phyloP scores from a whole-genome alignment of 2,329 filamentous ascomycete genomes.

The Hypoxylon sp. region DNA sequence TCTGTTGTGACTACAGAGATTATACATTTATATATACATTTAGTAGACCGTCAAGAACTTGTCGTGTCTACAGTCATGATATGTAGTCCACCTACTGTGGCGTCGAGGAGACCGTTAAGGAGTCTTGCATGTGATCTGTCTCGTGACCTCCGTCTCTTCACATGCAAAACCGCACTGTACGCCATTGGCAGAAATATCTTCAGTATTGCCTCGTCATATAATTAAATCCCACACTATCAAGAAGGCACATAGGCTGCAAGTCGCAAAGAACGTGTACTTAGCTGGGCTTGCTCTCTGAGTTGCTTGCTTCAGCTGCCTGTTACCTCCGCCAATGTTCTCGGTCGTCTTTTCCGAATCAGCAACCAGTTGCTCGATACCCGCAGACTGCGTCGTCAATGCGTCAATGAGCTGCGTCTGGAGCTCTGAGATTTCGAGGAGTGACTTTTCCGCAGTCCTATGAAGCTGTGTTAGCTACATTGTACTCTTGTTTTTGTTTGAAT shows the following conservation, averaged over 20 bases:
- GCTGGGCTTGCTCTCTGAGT: slow-evolving; percentile 78
- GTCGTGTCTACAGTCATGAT: not conserved
- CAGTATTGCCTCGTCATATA: slow-evolving; percentile 54
- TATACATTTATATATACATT: not conserved
- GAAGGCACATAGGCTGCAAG: slow-evolving; percentile 78
- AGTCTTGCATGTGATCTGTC: slow-evolving; percentile 25
- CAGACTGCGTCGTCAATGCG: slow-evolving; percentile 87
- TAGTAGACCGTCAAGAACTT: slow-evolving; percentile 4
- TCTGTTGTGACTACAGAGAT: not conserved
- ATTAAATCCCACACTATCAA: slow-evolving; percentile 84
- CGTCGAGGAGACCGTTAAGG: too few species aligned
- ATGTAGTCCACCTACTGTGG: too few species aligned
- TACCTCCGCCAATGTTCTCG: slow-evolving; percentile 89
- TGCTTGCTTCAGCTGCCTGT: slow-evolving; percentile 90
- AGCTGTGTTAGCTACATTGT: slow-evolving; percentile 9
- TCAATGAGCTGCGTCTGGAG: slow-evolving; percentile 89
- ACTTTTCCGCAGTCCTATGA: slow-evolving; percentile 84
- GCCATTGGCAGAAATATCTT: not conserved
- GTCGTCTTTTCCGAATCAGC: slow-evolving; percentile 83
- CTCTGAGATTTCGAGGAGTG: slow-evolving; percentile 90
- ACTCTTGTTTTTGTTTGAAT: not conserved
- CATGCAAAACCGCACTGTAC: slow-evolving; percentile 25
- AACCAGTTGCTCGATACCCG: slow-evolving; percentile 89
- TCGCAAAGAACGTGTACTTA: slow-evolving; percentile 84
- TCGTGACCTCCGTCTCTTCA: slow-evolving; percentile 15